phyloP scores from a whole-genome alignment of 148 eudicot genomes.

The Nepenthes gracilis region DNA sequence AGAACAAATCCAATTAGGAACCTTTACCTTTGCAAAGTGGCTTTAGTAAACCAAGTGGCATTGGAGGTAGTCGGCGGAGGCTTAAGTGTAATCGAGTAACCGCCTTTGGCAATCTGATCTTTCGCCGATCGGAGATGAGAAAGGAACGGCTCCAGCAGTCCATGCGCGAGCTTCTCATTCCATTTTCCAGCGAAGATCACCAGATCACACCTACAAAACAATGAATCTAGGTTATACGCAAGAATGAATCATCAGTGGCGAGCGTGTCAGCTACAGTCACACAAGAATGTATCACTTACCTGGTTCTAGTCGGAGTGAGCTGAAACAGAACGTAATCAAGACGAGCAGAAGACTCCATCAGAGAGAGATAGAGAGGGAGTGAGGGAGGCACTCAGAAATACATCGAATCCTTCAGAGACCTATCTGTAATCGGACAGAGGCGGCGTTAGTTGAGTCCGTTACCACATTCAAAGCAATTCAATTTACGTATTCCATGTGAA shows the following conservation, averaged over 20 bases:
- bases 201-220: slow-evolving; percentile 54
- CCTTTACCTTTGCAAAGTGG: slow-evolving; percentile 51
- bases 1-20: not conserved
- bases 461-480: too few species aligned
- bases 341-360: slow-evolving; percentile 50
- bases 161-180: slow-evolving; percentile 72
- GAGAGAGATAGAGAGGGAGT: not conserved
- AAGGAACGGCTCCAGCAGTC: slow-evolving; percentile 60
- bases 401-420: too few species aligned
- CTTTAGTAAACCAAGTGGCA: slow-evolving; percentile 72
- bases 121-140: slow-evolving; percentile 50
- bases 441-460: too few species aligned
- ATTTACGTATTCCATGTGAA: too few species aligned
- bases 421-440: too few species aligned
- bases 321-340: slow-evolving; percentile 72
- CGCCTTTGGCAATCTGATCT: slow-evolving; percentile 77
- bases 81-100: slow-evolving; percentile 63
- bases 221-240: not conserved
- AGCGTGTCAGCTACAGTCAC: not conserved
- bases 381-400: too few species aligned
- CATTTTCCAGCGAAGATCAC: slow-evolving; percentile 52
- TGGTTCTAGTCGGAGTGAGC: slow-evolving; percentile 82
- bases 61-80: slow-evolving; percentile 31
- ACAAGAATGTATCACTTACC: slow-evolving; percentile 19
- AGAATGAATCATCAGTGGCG: not conserved